phyloP scores from a whole-genome alignment of 805 yeast genomes.

The Candida michaelii region DNA sequence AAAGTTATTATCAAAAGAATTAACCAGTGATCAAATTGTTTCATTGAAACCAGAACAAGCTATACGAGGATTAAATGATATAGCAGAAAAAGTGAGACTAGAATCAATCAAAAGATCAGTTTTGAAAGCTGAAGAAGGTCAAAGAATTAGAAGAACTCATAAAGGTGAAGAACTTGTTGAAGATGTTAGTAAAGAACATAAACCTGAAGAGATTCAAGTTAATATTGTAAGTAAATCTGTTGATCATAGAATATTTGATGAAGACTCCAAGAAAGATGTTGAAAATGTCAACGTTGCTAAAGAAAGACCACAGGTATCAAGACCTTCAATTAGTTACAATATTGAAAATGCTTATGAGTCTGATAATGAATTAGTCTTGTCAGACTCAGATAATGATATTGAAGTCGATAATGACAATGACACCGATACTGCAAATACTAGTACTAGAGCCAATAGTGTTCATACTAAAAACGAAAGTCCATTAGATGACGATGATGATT shows the following conservation, averaged over 20 bases:
- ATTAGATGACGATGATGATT: slow-evolving; percentile 33
- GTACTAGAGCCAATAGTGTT: slow-evolving; percentile 15
- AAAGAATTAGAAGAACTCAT: slow-evolving; percentile 75
- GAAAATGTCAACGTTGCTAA: background rate
- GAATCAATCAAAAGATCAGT: slow-evolving; percentile 70
- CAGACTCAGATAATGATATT: slow-evolving; percentile 20
- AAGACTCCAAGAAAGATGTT: slow-evolving; percentile 2
- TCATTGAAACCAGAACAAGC: slow-evolving; percentile 71
- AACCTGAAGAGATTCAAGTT: slow-evolving; percentile 26
- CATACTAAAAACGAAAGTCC: slow-evolving; percentile 6
- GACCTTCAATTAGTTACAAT: background rate
- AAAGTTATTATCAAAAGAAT: slow-evolving; percentile 53
- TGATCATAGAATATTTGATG: slow-evolving; percentile 37
- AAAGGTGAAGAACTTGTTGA: slow-evolving; percentile 87
- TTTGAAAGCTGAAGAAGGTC: slow-evolving; percentile 54
- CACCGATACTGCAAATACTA: slow-evolving; percentile 18
- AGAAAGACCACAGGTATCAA: background rate
- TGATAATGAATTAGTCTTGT: background rate
- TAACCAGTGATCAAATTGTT: slow-evolving; percentile 60
- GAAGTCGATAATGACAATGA: slow-evolving; percentile 11
- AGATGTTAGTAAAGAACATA: slow-evolving; percentile 22
- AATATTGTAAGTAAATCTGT: slow-evolving; percentile 31
- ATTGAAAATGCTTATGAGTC: slow-evolving; percentile 1
- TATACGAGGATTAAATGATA: slow-evolving; percentile 70
- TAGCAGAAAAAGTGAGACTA: slow-evolving; percentile 69